Percentiles rank a stretch among this genome's conserved stretches.
Conservation (phyloP, 2,329 filamentous ascomycete genomes). For the Trichophyton equinum region DNA sequence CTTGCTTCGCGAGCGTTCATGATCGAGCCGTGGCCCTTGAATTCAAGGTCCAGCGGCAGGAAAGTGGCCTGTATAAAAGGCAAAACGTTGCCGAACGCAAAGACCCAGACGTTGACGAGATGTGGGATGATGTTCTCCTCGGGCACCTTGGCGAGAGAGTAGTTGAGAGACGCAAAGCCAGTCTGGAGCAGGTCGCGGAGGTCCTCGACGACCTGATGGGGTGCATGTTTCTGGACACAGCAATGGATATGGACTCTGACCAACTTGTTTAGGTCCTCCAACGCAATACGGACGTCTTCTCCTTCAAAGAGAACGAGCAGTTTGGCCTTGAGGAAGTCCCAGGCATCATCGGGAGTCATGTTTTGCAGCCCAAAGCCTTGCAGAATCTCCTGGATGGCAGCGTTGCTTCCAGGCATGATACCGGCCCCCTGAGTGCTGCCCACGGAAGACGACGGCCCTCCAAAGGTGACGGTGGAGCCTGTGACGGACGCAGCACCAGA, state of each 20-base stretch:
- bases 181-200: slow-evolving; percentile 50
- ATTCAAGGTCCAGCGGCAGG: slow-evolving; percentile 82
- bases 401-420: slow-evolving; percentile 19
- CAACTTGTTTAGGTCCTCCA: slow-evolving; percentile 54
- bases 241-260: slow-evolving; percentile 50
- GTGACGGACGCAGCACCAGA: slow-evolving; percentile 17
- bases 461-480: slow-evolving; percentile 21
- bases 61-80: slow-evolving; percentile 95
- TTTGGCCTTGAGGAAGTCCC: slow-evolving; percentile 53
- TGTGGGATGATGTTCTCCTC: slow-evolving; percentile 84
- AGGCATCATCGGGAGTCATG: slow-evolving; percentile 55
- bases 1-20: slow-evolving; percentile 66
- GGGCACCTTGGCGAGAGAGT: slow-evolving; percentile 62
- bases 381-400: slow-evolving; percentile 30
- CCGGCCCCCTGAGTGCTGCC: slow-evolving; percentile 20
- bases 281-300: slow-evolving; percentile 50
- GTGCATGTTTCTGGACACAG: slow-evolving; percentile 48
- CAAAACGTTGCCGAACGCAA: slow-evolving; percentile 78
- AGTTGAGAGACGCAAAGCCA: slow-evolving; percentile 76
- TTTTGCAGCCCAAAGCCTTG: slow-evolving; percentile 52
- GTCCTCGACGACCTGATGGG: slow-evolving; percentile 50
- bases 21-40: slow-evolving; percentile 68
- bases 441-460: slow-evolving; percentile 19
- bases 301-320: slow-evolving; percentile 53
- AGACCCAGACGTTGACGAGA: slow-evolving; percentile 85